These are phyloP conservation scores for Cordyceps javanica DNA, from an alignment of 2,329 filamentous ascomycete genomes.

Conservation along the genomic window DNA sequence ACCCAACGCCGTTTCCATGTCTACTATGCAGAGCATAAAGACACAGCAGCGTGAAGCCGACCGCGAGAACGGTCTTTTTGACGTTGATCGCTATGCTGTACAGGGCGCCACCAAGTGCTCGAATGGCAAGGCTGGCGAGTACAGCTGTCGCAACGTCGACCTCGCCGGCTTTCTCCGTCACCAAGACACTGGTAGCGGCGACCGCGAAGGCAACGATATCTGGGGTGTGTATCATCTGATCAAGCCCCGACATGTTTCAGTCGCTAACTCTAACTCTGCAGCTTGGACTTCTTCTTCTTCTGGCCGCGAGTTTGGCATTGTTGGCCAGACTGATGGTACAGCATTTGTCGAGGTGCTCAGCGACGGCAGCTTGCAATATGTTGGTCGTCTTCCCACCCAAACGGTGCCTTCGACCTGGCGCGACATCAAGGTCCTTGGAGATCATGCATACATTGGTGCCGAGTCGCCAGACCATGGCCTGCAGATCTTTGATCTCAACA, in stretches of 20 bases:
- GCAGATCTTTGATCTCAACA: conserved; percentile 59
- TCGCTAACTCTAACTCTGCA: not conserved
- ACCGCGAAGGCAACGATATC: conserved; percentile 29
- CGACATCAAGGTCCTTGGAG: conserved; percentile 34
- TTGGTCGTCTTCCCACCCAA: conserved; percentile 39
- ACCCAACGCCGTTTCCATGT: conserved; percentile 10
- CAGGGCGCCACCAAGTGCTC: conserved; percentile 18
- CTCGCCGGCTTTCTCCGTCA: conserved; percentile 31
- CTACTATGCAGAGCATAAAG: not conserved
- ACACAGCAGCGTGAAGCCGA: not conserved
- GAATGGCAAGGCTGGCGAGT: conserved; percentile 27
- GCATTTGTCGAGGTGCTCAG: conserved; percentile 39
- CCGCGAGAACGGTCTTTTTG: conserved; percentile 9
- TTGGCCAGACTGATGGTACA: conserved; percentile 41
- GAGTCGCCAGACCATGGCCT: conserved; percentile 46
- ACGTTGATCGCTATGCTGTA: conserved; percentile 13
- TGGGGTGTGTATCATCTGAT: conserved; percentile 24
- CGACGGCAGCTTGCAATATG: conserved; percentile 36
- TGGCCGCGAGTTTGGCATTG: conserved; percentile 39
- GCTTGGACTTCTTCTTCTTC: conserved; percentile 14
- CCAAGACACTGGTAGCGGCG: conserved; percentile 27
- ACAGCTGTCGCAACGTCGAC: conserved; percentile 30
- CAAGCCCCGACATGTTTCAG: no score
- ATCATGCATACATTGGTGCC: conserved; percentile 32
- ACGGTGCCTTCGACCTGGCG: conserved; percentile 29